phyloP scores from a whole-genome alignment of 1,284 basidiomycete species.

The Leccinum pachyderme region DNA sequence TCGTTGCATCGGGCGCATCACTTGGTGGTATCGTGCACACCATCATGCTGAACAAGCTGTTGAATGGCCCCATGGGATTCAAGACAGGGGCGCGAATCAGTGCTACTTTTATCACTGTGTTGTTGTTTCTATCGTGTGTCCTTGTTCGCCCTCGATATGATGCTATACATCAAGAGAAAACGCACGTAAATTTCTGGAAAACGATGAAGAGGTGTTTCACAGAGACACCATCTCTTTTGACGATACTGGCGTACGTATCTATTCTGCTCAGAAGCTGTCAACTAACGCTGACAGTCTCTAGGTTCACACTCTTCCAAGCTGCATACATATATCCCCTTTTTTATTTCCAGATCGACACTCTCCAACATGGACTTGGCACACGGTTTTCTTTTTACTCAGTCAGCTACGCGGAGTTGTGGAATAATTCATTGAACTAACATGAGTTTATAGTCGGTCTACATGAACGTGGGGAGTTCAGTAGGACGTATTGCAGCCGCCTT shows the following conservation, averaged over 20 bases:
- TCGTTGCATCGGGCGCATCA: constrained; percentile 31
- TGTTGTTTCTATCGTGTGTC: constrained; percentile 27
- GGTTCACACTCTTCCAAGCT: constrained; percentile 23
- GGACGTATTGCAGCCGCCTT: constrained; percentile 39
- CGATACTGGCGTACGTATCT: constrained; percentile 19
- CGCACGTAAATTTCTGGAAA: constrained; percentile 15
- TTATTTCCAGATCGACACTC: constrained; percentile 30
- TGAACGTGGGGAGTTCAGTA: constrained; percentile 43
- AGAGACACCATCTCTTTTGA: constrained; percentile 25
- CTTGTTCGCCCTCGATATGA: constrained; percentile 31
- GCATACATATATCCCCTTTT: constrained; percentile 27
- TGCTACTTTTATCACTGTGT: constrained; percentile 24
- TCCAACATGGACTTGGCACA: constrained; percentile 22
- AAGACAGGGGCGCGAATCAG: constrained; percentile 27
- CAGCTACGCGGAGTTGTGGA: neutral
- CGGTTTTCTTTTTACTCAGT: constrained; percentile 32
- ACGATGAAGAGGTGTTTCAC: constrained; percentile 21
- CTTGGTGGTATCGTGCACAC: constrained; percentile 33
- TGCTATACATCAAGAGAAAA: neutral
- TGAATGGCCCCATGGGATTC: constrained; percentile 30
- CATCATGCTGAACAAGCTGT: constrained; percentile 41
- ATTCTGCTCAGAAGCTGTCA: no score
- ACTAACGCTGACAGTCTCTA: neutral
- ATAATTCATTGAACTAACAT: neutral
- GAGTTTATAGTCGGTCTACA: constrained; percentile 39